Evolutionary conservation across 257 asterid species (phyloP).

Genomic region (Salvia splendens): DNA sequence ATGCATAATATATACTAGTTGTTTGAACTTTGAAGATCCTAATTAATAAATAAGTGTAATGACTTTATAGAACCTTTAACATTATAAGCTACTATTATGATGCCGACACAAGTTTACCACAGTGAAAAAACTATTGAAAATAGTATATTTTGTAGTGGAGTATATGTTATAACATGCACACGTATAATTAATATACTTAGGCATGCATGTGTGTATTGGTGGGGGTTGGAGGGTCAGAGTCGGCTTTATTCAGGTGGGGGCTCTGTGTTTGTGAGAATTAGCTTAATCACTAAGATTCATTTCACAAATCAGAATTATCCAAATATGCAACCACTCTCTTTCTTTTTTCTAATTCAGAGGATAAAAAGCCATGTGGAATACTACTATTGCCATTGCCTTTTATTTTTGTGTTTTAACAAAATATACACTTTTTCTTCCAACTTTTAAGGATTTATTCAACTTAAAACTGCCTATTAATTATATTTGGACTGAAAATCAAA

Average conservation of each 20-base stretch:
- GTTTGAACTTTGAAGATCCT: no score
- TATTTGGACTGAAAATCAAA: no score
- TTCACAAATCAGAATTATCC: conserved; percentile 30
- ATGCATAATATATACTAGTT: no score
- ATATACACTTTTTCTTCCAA: neutral
- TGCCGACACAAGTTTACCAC: no score
- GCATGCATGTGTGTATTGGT: neutral
- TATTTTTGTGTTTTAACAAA: neutral
- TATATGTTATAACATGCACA: no score
- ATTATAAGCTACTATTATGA: no score
- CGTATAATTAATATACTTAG: no score
- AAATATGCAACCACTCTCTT: conserved; percentile 21
- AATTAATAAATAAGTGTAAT: no score
- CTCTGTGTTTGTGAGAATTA: conserved; percentile 37
- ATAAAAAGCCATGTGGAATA: conserved; percentile 36
- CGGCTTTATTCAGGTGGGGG: conserved; percentile 44
- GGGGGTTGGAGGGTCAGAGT: conserved; percentile 34
- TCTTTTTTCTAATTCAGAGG: neutral
- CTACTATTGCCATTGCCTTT: neutral
- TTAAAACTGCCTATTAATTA: neutral
- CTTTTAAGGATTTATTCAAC: neutral
- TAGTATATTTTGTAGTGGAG: no score
- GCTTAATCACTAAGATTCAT: conserved; percentile 71
- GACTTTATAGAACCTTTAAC: no score
- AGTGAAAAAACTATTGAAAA: no score